Conservation (phyloP, 352 stramenopile species). For the Globisporangium cylindrosporum region DNA sequence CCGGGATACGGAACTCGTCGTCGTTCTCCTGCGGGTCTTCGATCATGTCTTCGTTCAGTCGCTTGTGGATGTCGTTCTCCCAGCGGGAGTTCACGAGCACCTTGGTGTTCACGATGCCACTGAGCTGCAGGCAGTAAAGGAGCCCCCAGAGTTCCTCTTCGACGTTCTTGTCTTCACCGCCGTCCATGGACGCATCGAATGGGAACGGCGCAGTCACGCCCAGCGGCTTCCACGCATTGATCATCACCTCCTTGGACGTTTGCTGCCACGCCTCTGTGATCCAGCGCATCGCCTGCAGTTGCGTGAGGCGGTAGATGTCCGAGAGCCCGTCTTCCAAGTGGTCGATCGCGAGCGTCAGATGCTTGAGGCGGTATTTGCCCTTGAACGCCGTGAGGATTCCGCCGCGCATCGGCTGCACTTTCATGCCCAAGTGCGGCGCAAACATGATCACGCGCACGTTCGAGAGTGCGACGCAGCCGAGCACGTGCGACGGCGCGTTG, state of each 20-base stretch:
- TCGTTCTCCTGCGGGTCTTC: constrained; percentile 80
- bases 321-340: constrained; percentile 74
- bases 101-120: constrained; percentile 84
- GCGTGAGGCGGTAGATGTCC: constrained; percentile 79
- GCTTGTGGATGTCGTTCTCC: constrained; percentile 89
- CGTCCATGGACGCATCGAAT: constrained; percentile 57
- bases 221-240: constrained; percentile 77
- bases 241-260: constrained; percentile 71
- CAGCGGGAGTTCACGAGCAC: constrained; percentile 85
- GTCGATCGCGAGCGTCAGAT: constrained; percentile 81
- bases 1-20: constrained; percentile 75
- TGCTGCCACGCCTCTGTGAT: constrained; percentile 84
- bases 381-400: constrained; percentile 85
- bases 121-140: constrained; percentile 84
- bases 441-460: constrained; percentile 89
- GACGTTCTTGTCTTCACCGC: constrained; percentile 77
- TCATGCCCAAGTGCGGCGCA: constrained; percentile 76
- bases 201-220: constrained; percentile 58
- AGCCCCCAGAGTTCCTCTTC: constrained; percentile 85
- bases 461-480: constrained; percentile 76
- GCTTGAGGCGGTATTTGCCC: constrained; percentile 84
- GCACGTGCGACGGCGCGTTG: constrained; percentile 82
- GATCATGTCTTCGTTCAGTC: constrained; percentile 87
- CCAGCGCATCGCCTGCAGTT: constrained; percentile 86
- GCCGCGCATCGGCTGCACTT: constrained; percentile 82